A percentile compares a stretch with the other conserved stretches of the same genome.
These are phyloP conservation scores for Agaricus sinodeliciosus DNA, from an alignment of 768 basidiomycete genomes.

Conservation along the genomic window DNA sequence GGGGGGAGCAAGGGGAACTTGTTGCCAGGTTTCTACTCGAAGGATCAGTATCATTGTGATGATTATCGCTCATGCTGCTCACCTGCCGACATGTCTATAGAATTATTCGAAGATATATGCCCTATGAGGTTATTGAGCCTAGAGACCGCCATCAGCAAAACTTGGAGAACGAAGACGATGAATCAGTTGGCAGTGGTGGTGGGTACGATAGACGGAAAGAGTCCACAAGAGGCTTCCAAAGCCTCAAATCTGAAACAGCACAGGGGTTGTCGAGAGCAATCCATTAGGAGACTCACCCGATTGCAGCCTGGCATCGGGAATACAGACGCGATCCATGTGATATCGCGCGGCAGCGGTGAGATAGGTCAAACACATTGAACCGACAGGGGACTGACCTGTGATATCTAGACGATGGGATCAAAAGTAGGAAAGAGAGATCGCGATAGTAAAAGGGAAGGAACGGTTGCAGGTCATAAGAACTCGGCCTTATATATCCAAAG, in stretches of 20 bases:
- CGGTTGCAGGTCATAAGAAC: not conserved
- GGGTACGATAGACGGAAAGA: not conserved
- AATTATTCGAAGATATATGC: slow-evolving; percentile 34
- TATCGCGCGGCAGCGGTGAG: not conserved
- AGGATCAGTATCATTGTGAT: slow-evolving; percentile 13
- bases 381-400: not conserved
- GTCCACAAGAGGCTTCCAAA: not conserved
- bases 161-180: slow-evolving; percentile 8
- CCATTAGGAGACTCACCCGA: slow-evolving; percentile 6
- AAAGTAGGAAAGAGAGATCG: not conserved
- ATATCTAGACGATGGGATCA: not conserved
- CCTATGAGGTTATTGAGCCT: slow-evolving; percentile 56
- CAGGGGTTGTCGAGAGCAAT: not conserved
- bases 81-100: slow-evolving; percentile 50
- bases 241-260: too few relatives aligned
- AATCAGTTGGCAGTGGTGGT: too few relatives aligned
- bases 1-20: slow-evolving; percentile 77
- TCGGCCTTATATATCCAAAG: not conserved
- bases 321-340: slow-evolving; percentile 15
- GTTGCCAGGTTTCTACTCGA: slow-evolving; percentile 60
- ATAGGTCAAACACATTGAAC: not conserved
- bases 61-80: slow-evolving; percentile 17
- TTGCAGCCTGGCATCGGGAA: slow-evolving; percentile 16
- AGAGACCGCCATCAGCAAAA: slow-evolving; percentile 34
- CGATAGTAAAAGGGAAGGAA: not conserved